phyloP scores from a whole-genome alignment of 176 grass and related monocot genomes.

The Cymbopogon citratus region DNA sequence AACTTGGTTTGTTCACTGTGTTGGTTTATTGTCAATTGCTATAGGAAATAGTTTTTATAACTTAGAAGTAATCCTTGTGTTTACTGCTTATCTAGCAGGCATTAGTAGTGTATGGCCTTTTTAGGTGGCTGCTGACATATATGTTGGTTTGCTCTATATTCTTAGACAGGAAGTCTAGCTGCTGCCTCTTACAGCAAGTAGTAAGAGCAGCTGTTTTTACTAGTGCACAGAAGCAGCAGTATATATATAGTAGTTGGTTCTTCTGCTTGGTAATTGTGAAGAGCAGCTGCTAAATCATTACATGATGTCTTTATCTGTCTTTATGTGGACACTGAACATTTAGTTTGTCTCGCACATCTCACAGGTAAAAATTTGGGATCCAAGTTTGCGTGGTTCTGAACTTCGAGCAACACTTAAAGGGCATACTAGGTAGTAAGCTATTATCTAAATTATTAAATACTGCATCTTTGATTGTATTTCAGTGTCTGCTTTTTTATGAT shows the following conservation, averaged over 20 bases:
- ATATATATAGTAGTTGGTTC: background rate
- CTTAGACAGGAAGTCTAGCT: background rate
- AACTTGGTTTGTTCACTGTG: background rate
- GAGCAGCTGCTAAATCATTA: too few species aligned
- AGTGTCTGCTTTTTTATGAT: background rate
- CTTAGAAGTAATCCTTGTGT: background rate
- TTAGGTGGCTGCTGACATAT: background rate
- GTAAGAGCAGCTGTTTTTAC: background rate
- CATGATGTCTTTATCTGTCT: constrained; percentile 9
- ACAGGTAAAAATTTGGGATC: constrained; percentile 99
- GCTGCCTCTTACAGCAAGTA: background rate
- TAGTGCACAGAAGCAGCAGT: background rate
- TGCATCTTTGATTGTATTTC: background rate
- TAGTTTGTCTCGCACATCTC: constrained; percentile 15
- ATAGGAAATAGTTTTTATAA: background rate
- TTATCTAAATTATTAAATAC: constrained; percentile 9
- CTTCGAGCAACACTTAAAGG: constrained; percentile 95
- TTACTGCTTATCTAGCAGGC: background rate
- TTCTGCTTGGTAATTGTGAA: background rate
- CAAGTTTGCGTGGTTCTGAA: constrained; percentile 97
- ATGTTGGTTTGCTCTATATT: background rate
- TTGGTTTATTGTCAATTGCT: background rate
- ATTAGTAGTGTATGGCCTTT: background rate
- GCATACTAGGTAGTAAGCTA: constrained; percentile 63
- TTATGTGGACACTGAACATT: constrained; percentile 18